These are phyloP conservation scores for Erigeron canadensis DNA, from an alignment of 129 eudicot genomes.

Conservation along the genomic window DNA sequence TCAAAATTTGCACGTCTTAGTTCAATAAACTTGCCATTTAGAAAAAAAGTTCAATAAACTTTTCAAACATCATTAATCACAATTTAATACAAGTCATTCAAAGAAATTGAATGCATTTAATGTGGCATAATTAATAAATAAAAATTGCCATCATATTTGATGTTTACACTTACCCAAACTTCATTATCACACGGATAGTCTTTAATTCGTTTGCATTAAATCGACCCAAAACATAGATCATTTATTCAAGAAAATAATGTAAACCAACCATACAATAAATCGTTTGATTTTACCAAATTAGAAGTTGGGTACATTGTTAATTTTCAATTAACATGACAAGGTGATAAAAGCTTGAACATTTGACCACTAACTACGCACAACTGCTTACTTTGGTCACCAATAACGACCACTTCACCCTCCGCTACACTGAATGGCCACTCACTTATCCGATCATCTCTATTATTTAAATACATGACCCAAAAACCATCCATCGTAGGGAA, in stretches of 20 bases:
- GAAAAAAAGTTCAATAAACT: not conserved
- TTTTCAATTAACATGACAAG: not conserved
- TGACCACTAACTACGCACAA: not conserved
- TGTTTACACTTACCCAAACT: conserved; percentile 27
- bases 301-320: not conserved
- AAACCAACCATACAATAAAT: not conserved
- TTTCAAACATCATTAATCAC: conserved; percentile 25
- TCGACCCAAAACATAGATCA: conserved; percentile 13
- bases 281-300: not conserved
- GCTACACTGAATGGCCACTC: no score
- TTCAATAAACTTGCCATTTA: not conserved
- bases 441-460: no score
- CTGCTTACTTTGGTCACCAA: not conserved
- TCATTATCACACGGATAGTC: conserved; percentile 38
- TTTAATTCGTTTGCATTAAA: conserved; percentile 33
- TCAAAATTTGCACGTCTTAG: not conserved
- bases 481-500: no score
- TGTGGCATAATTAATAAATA: conserved; percentile 26
- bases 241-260: not conserved
- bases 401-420: conserved; percentile 9
- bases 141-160: conserved; percentile 30
- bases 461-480: no score
- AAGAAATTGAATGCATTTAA: conserved; percentile 33
- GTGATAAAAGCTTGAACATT: not conserved
- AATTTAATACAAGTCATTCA: conserved; percentile 31